Base-by-base conservation (phyloP, 768 basidiomycete genomes). In the Agrocybe pediades region DNA sequence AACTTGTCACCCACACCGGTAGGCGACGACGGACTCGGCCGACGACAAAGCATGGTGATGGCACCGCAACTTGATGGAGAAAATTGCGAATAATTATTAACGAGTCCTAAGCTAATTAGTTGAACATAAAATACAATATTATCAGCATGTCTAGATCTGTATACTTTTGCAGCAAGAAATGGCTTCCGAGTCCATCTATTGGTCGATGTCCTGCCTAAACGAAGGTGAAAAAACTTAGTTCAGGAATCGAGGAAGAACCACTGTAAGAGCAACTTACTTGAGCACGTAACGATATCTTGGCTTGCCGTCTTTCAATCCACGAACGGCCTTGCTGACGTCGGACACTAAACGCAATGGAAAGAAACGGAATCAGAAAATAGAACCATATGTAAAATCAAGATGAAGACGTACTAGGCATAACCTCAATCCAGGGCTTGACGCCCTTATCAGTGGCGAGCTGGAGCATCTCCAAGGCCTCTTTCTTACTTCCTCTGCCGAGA, bases 381-480 rank as follows among this genome's bases (percentile, higher is more conserved):
- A 11, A 15, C 33, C 2, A 21, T n/a, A 7, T 20, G n/a, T 20
- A 30, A 41, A 51, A 23, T 6, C 27, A 8, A 49, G 6, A 23
- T 13, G 3, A 21, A 15, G 27, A 61, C 64, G 16, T 51, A 72
- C 72, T 80, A 2, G 77, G 76, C 24, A 80, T 53, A 26, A 79
- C 66, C 49, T 74, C 68, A 49, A 71, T 72, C 74, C 76, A 82
- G 9, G 78, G 74, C 61, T 76, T 74, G 57, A 87, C 68, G 1
- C 71, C 69, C 65, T 86, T 80, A 56, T 80, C 71, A 6, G 75
- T 76, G 1, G 82, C 83, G 25, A 88, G 74, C 46, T 81, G 66
- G 30, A 86, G 74, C 85, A 87, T 88, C 51, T 77, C 75, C n/a
- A 74, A 49, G n/a, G 73, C 77, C 60, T 86, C 85, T 48, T 76